These are phyloP conservation scores for Penicillium crystallinum DNA, from an alignment of 495 filamentous ascomycete genomes.

Conservation along the genomic window DNA sequence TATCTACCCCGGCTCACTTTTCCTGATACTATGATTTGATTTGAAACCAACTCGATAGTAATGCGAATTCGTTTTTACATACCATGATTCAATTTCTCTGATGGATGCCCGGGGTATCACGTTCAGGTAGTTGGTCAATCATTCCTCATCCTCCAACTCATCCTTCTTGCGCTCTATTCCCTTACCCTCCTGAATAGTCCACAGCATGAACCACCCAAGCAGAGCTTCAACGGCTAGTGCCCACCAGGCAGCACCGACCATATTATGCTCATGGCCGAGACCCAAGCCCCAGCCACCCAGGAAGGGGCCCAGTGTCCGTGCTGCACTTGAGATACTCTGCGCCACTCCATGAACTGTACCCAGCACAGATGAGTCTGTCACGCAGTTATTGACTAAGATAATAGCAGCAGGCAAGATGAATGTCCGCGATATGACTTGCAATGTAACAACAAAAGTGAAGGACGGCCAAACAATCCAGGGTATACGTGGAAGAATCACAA, in stretches of 20 bases:
- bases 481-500: constrained; percentile 52
- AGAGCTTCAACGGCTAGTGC: constrained; percentile 47
- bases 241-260: constrained; percentile 72
- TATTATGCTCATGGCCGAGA: constrained; percentile 55
- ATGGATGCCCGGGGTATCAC: background rate
- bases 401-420: constrained; percentile 65
- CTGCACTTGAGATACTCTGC: constrained; percentile 55
- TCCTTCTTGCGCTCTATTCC: constrained; percentile 34
- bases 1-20: constrained; percentile 3
- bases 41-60: background rate
- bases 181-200: constrained; percentile 51
- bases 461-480: constrained; percentile 48
- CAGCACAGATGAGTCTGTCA: constrained; percentile 55
- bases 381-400: constrained; percentile 65
- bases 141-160: constrained; percentile 18
- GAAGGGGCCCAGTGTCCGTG: constrained; percentile 61
- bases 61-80: background rate
- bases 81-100: background rate
- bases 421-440: constrained; percentile 67
- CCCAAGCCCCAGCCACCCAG: constrained; percentile 62
- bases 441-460: constrained; percentile 55
- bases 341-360: constrained; percentile 68
- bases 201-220: constrained; percentile 45
- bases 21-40: background rate
- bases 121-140: background rate